Base-by-base conservation (phyloP, 352 stramenopile species). In the Pythium biforme region DNA sequence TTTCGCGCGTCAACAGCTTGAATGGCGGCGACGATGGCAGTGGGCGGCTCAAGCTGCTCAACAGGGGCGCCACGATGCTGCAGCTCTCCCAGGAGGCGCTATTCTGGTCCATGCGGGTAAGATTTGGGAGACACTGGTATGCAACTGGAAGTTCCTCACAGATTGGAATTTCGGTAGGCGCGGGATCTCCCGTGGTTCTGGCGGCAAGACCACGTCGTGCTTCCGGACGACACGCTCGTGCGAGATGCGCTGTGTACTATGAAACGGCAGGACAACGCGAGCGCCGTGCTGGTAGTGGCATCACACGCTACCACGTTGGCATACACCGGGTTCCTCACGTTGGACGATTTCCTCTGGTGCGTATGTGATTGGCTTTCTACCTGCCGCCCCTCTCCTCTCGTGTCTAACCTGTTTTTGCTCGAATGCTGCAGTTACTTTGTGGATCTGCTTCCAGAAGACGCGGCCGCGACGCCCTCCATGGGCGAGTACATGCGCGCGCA, bases 141-240 rank as follows among this genome's bases (percentile, higher is more conserved):
- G n/a, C n/a, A n/a, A n/a, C n/a, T n/a, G n/a, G n/a, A n/a, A n/a
- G n/a, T n/a, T n/a, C n/a, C n/a, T n/a, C n/a, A n/a, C n/a, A n/a
- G n/a, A n/a, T 10, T 43, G 37, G 17, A 1, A 4, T 17, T 20
- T 17, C 6, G 17, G 37, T 46, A 88, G 81, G 75, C 70, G 10
- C 60, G 59, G 26, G 70, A 86, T 45, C 78, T 79, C 20, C 27
- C 52, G 1, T 69, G 62, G 34, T 82, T 84, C 43, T 90, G 79
- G 77, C 65, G 60, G 4, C 70, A 89, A 41, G 46, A 68, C 17
- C 65, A 67, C 2, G 39, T 79, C 4, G 59, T 69, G 26, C 31
- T 86, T 29, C 49, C 33, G 4, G 59, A 69, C 10, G 71, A 71
- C 17, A 59, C 67, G 25, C 72, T 50, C 4, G 65, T 88, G 58